A percentile compares a stretch with the other conserved stretches of the same genome.
Conservation (phyloP, 2,329 filamentous ascomycete species). For the Cladosporium sp. region DNA sequence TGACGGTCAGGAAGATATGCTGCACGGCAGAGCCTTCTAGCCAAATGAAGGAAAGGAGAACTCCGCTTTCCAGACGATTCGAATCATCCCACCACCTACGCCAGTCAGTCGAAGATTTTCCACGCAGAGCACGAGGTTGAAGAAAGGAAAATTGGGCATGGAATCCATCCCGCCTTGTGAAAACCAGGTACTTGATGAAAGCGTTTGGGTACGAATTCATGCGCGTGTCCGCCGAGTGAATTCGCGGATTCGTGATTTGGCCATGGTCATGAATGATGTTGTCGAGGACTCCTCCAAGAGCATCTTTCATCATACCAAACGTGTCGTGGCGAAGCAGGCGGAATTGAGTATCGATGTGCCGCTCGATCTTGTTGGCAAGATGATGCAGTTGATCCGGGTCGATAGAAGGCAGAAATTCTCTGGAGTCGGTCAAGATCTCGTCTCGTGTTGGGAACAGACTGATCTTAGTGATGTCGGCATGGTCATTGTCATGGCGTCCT, state of each 20-base stretch:
- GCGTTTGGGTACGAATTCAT: constrained; percentile 34
- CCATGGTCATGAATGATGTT: constrained; percentile 21
- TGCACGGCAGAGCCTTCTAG: constrained; percentile 35
- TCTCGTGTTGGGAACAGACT: constrained; percentile 46
- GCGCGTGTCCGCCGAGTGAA: constrained; percentile 3
- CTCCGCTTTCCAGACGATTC: constrained; percentile 45
- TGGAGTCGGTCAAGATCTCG: constrained; percentile 42
- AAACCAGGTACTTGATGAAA: constrained; percentile 39
- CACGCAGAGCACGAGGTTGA: constrained; percentile 36
- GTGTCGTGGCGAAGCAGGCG: constrained; percentile 54
- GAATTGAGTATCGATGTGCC: constrained; percentile 53
- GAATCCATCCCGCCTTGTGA: constrained; percentile 38
- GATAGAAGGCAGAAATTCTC: constrained; percentile 40
- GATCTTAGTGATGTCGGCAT: constrained; percentile 43
- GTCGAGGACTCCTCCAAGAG: constrained; percentile 40
- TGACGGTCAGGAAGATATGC: constrained; percentile 26
- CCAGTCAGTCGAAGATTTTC: constrained; percentile 29
- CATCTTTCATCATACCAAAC: constrained; percentile 49
- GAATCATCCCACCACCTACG: constrained; percentile 48
- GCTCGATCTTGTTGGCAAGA: constrained; percentile 40
- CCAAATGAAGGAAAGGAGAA: constrained; percentile 51
- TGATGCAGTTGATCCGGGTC: constrained; percentile 42
- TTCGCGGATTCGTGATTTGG: constrained; percentile 16
- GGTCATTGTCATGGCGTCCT: constrained; percentile 49
- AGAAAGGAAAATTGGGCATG: constrained; percentile 44